These are phyloP conservation scores for Zygosaccharomyces pseudobailii DNA, from an alignment of 1,139 yeast species.

Conservation along the genomic window DNA sequence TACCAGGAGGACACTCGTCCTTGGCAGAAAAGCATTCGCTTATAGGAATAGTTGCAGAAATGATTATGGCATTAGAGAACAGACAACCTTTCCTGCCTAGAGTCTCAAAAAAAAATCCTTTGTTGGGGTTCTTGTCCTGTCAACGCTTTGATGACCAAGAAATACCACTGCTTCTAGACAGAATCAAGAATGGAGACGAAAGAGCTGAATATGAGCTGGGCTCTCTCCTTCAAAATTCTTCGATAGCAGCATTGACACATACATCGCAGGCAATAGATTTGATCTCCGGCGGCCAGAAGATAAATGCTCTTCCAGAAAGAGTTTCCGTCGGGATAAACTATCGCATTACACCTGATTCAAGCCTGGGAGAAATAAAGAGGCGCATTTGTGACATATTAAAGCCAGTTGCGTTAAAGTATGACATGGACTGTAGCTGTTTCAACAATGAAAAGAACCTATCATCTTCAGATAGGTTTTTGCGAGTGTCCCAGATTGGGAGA, in stretches of 20 bases:
- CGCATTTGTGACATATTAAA: background rate
- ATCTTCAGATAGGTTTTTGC: background rate
- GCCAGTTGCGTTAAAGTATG: constrained; percentile 1
- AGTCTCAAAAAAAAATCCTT: background rate
- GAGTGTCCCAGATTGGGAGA: constrained; percentile 4
- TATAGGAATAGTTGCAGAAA: constrained; percentile 3
- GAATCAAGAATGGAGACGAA: constrained; percentile 1
- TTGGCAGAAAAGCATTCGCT: constrained; percentile 4
- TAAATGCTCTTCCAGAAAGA: constrained; percentile 6
- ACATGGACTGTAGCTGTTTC: background rate
- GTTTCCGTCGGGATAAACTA: constrained; percentile 1
- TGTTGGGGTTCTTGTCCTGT: background rate
- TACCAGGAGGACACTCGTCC: constrained; percentile 13
- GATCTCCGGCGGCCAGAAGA: constrained; percentile 3
- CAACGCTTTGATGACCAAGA: background rate
- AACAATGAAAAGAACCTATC: background rate
- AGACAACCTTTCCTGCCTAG: background rate
- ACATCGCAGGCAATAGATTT: constrained; percentile 5
- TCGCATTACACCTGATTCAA: constrained; percentile 2
- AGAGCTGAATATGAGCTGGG: constrained; percentile 2
- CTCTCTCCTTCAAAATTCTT: constrained; percentile 1
- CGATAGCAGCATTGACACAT: background rate
- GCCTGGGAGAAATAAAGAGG: background rate
- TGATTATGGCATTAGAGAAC: constrained; percentile 1
- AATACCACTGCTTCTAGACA: background rate